Evolutionary conservation across 78 protist species (phyloP).

Genomic region (Blattamonas nauphoetae): DNA sequence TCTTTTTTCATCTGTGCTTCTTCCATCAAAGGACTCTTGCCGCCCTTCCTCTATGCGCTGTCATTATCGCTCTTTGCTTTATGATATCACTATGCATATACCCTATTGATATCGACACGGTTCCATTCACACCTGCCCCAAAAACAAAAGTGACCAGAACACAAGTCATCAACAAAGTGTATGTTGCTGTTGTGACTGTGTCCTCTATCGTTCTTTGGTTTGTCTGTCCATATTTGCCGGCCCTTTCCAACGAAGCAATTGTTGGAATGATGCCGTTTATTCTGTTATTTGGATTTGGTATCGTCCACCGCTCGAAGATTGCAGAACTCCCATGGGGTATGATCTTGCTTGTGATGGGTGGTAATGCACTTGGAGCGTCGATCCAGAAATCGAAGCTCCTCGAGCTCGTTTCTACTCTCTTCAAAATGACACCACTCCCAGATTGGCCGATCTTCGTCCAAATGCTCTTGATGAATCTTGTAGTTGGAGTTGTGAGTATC

Average conservation of each 20-base stretch:
- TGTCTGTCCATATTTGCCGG: neutral
- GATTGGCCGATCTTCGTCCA: neutral
- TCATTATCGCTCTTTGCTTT: neutral
- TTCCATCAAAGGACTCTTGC: neutral
- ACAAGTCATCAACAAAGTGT: neutral
- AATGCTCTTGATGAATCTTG: neutral
- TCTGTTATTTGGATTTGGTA: neutral
- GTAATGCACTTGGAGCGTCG: neutral
- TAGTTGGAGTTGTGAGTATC: neutral
- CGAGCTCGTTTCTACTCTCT: neutral
- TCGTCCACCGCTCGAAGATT: neutral
- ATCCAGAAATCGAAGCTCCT: neutral
- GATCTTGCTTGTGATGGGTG: conserved; percentile 5
- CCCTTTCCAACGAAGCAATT: neutral
- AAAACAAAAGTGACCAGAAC: neutral
- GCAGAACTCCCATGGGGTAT: neutral
- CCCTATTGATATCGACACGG: neutral
- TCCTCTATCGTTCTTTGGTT: neutral
- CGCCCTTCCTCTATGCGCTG: neutral
- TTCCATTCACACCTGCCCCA: neutral
- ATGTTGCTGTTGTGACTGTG: neutral
- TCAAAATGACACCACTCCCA: neutral
- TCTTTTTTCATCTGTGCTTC: neutral
- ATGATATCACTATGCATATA: neutral
- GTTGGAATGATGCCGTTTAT: neutral